Base-by-base conservation (phyloP, 495 filamentous ascomycete species). In the Achaetomiella virescens region DNA sequence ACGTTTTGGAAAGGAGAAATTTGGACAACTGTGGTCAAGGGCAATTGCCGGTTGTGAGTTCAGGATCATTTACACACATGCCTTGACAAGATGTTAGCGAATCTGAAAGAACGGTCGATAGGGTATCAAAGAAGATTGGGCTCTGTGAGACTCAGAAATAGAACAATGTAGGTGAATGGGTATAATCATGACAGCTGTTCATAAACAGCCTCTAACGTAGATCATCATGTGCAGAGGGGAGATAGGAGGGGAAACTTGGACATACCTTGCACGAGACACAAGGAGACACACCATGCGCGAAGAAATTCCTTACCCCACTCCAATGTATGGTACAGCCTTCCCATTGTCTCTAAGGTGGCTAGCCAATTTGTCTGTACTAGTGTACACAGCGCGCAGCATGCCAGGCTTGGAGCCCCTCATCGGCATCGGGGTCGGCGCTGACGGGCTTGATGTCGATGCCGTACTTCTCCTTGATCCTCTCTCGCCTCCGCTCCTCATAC, bases 391-490 rank as follows among this genome's bases (percentile, higher is more conserved):
- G 33, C 27, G 40, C 55, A 57, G 21, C 41, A 52, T 22, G 47
- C 38, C 46, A 45, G 3, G 35, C 6, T 31, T n/a, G 33, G 3
- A n/a, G 43, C 25, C 1, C 35, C 47, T 65, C 31, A 62, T 38
- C 62, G 51, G 54, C 59, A 35, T 66, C 59, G 44, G 69, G 63
- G 38, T 71, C 66, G 20, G 74, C 71, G 18, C 65, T 73, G 43
- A 78, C 76, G n/a, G 77, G 70, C 36, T 76, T 72, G 58, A 97
- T 82, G 49, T 96, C 91, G 58, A 96, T 81, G 53, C 92, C 91
- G 64, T 96, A 97, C 60, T 84, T 87, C 75, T 92, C 83, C 78
- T 92, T 88, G 67, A 99, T 81, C 50, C 90, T 81, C 71, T 89
- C 78, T 48, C 81, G 78, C 61, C 95, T 83, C 70, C 95, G 78